phyloP scores from a whole-genome alignment of 768 basidiomycete species.

The Tulasnella sp. region DNA sequence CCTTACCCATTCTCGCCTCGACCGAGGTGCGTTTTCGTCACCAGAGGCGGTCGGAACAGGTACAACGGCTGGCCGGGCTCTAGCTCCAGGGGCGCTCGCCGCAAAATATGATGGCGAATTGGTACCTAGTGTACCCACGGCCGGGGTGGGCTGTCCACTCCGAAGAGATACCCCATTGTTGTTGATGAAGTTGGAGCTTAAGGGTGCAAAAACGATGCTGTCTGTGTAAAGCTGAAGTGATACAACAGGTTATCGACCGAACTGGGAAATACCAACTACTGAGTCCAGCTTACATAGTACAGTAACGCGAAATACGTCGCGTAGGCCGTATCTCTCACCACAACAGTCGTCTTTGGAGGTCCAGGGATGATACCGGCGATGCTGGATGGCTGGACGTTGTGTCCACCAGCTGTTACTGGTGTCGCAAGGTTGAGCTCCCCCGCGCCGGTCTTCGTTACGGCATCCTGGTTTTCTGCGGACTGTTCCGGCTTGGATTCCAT shows the following conservation, averaged over 20 bases:
- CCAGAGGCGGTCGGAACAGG: conserved; percentile 5
- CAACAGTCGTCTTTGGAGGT: conserved; percentile 40
- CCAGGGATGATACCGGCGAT: conserved; percentile 23
- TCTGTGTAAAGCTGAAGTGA: conserved; percentile 65
- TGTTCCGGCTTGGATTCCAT: no score
- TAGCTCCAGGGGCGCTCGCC: not conserved
- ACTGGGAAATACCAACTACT: not conserved
- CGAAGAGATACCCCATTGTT: conserved; percentile 20
- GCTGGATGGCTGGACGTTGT: no score
- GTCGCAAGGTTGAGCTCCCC: no score
- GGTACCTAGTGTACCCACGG: not conserved
- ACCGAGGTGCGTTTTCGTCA: conserved; percentile 24
- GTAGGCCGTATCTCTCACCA: conserved; percentile 48
- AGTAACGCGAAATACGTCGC: conserved; percentile 53
- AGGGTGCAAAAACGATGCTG: conserved; percentile 67
- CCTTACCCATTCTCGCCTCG: conserved; percentile 57
- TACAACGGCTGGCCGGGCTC: not conserved
- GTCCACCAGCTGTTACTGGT: no score
- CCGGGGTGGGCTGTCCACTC: not conserved
- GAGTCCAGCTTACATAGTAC: conserved; percentile 54
- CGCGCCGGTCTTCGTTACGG: no score
- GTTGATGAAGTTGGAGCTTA: conserved; percentile 53
- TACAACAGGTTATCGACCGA: not conserved
- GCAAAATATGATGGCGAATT: conserved; percentile 2
- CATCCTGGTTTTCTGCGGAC: no score